These are phyloP conservation scores for Tylopilus intermedius DNA, from an alignment of 768 basidiomycete species.

Conservation along the genomic window DNA sequence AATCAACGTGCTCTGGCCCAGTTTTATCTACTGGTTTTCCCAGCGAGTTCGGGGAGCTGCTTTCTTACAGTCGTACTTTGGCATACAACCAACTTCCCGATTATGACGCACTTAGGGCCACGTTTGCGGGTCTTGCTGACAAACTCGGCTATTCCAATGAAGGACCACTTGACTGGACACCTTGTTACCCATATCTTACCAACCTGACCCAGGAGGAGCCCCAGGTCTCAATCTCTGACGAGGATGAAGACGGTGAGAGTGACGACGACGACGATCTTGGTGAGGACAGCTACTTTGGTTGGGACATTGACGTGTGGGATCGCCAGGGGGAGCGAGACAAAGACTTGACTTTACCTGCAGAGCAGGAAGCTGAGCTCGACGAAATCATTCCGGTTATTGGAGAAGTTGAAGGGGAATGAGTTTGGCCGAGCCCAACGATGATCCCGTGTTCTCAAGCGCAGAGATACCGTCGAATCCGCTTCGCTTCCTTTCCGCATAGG, in stretches of 20 bases:
- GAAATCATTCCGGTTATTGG: neutral
- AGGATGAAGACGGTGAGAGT: neutral
- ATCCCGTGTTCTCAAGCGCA: neutral
- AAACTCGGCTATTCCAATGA: neutral
- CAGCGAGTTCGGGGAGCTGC: neutral
- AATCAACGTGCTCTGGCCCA: neutral
- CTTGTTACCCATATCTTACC: neutral
- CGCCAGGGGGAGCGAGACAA: constrained; percentile 3
- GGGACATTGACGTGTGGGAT: constrained; percentile 1
- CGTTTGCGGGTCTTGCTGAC: neutral
- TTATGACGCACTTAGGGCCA: neutral
- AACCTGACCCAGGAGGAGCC: neutral
- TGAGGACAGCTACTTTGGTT: constrained; percentile 1
- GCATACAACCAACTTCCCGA: constrained; percentile 1
- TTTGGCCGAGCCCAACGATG: too few species aligned
- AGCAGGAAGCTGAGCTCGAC: neutral
- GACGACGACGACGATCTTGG: neutral
- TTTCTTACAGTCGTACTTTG: constrained; percentile 2
- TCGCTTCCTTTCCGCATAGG: neutral
- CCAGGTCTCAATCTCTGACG: neutral
- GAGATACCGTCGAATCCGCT: neutral
- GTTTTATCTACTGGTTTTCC: neutral
- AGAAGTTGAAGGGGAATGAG: neutral
- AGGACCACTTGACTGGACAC: constrained; percentile 6
- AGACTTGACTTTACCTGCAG: neutral